Percentiles rank a stretch among this genome's conserved stretches.
Conservation (phyloP, 1,284 basidiomycete genomes). For the Meripilus lineatus region DNA sequence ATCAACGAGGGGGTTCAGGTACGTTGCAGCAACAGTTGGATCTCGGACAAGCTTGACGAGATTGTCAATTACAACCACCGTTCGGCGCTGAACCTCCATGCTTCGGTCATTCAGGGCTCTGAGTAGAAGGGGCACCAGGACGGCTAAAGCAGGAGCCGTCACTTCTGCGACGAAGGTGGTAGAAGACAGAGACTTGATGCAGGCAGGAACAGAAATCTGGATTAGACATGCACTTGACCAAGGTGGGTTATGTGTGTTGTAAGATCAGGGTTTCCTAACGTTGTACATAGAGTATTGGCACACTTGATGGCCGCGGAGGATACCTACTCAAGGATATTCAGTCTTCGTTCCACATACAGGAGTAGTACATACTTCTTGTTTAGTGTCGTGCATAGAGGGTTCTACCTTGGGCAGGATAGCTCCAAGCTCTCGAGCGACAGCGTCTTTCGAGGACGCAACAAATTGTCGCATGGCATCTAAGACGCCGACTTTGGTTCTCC, state of each 20-base stretch:
- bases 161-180: conserved; percentile 98
- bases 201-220: conserved; percentile 84
- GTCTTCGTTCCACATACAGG: background rate
- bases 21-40: conserved; percentile 84
- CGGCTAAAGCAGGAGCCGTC: conserved; percentile 92
- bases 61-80: conserved; percentile 94
- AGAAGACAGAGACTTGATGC: conserved; percentile 93
- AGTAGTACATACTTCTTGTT: conserved; percentile 68
- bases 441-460: conserved; percentile 69
- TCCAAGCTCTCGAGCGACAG: conserved; percentile 83
- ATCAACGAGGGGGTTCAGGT: conserved; percentile 85
- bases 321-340: conserved; percentile 50
- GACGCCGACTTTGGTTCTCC: conserved; percentile 94
- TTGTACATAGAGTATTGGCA: conserved; percentile 88
- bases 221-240: conserved; percentile 95
- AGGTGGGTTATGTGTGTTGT: conserved; percentile 83
- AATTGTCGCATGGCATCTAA: conserved; percentile 82
- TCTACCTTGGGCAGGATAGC: conserved; percentile 86
- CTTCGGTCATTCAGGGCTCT: conserved; percentile 95
- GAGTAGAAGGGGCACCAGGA: conserved; percentile 89
- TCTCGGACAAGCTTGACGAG: conserved; percentile 97
- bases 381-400: conserved; percentile 95
- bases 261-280: conserved; percentile 93
- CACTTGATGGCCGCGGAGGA: conserved; percentile 88
- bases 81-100: conserved; percentile 88